phyloP scores from a whole-genome alignment of 2,329 filamentous ascomycete species.

The Hypoxylon sp. region DNA sequence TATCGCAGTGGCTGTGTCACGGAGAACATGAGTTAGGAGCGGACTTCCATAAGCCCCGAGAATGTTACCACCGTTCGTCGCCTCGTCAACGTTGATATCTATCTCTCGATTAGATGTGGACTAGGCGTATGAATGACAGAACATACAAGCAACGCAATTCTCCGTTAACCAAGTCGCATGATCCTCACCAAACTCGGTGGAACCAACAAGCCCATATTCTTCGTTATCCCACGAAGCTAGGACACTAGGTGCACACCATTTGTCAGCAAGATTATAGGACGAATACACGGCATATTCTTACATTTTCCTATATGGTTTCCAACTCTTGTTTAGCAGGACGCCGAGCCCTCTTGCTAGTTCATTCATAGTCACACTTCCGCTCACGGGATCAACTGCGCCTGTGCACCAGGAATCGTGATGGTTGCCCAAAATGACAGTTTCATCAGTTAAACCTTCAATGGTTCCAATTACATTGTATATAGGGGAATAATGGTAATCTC shows the following conservation, averaged over 20 bases:
- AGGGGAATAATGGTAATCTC: constrained; percentile 35
- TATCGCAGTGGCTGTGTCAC: constrained; percentile 67
- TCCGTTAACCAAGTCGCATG: constrained; percentile 76
- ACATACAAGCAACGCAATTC: constrained; percentile 72
- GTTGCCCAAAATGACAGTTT: constrained; percentile 79
- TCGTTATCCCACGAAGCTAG: constrained; percentile 75
- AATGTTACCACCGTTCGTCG: constrained; percentile 71
- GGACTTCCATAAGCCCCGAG: constrained; percentile 71
- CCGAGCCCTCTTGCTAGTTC: constrained; percentile 79
- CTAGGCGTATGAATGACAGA: not conserved
- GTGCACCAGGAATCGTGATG: constrained; percentile 83
- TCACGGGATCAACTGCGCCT: constrained; percentile 80
- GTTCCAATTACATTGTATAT: constrained; percentile 76
- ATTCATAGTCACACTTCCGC: constrained; percentile 77
- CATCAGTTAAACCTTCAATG: constrained; percentile 78
- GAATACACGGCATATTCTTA: constrained; percentile 6
- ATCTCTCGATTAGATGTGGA: constrained; percentile 8
- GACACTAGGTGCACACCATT: constrained; percentile 63
- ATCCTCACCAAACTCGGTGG: constrained; percentile 84
- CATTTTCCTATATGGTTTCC: constrained; percentile 69
- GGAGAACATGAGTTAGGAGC: constrained; percentile 71
- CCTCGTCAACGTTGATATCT: constrained; percentile 74
- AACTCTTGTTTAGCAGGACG: constrained; percentile 72
- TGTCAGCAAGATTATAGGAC: constrained; percentile 6
- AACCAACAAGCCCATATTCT: constrained; percentile 80